Base-by-base conservation (phyloP, 2,329 filamentous ascomycete species). In the Diaporthe caulivora region DNA sequence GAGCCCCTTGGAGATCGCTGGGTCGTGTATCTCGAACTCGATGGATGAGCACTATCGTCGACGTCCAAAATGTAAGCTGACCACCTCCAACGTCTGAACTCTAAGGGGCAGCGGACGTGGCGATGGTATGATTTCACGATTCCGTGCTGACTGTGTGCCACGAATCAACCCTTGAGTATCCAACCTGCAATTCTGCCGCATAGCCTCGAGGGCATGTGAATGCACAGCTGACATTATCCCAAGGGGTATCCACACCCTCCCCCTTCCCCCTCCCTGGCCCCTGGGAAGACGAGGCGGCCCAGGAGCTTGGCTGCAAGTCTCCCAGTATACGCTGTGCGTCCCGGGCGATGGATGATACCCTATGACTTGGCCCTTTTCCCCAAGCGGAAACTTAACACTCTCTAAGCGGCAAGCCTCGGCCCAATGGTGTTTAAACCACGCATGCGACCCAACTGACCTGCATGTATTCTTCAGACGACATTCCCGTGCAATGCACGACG, bases 131-230 rank as follows among this genome's bases (percentile, higher is more conserved):
- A 57, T 47, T 26, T 10, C 37, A 54, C 44, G 42, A 58, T 49
- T 13, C n/a, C 55, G 18, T 62, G 13, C 62, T 51, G 69, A 69
- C 54, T 44, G 49, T 44, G 40, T 31, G 29, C 47, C 26, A 31
- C 44, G 21, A 47, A 58, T 26, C 54, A 29, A 26, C 34, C 24
- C 47, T 40, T 29, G 13, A 54, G 18, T 40, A 9, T 24, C 24
- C 42, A 29, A 24, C 47, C 71, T 29, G 31, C 26, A 15, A 26
- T 10, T 51, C n/a, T 21, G 18, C 49, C 47, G 42, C 47, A 74
- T 68, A 21, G 34, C 24, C 34, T 47, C 53, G 4, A 58, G 37
- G 34, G 9, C 62, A 74, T 71, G 65, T 74, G 69, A 74, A 71
- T 21, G 24, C 9, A n/a, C 34, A 55, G 60, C 53, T 68, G 69